Evolutionary conservation across 2,329 filamentous ascomycete species (phyloP).

Genomic region (Alternaria conjuncta): DNA sequence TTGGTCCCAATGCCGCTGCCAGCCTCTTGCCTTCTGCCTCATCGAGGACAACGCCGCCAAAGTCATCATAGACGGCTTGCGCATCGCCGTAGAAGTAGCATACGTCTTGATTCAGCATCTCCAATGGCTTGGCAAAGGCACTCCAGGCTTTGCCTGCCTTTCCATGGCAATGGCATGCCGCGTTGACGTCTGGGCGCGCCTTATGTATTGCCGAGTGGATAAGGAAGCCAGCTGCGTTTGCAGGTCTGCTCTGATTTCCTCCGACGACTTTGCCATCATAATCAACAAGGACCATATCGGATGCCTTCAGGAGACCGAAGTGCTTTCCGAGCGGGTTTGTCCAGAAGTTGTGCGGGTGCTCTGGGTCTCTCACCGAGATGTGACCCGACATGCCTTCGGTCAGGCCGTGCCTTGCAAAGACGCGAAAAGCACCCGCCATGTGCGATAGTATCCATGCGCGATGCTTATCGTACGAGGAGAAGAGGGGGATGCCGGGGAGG

Average conservation of each 20-base stretch:
- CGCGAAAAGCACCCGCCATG: constrained; percentile 70
- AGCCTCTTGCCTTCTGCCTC: constrained; percentile 70
- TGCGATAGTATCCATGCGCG: constrained; percentile 70
- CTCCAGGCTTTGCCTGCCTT: constrained; percentile 71
- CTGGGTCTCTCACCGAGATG: constrained; percentile 71
- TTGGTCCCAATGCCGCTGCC: constrained; percentile 66
- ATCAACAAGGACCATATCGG: constrained; percentile 72
- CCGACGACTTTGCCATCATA: constrained; percentile 68
- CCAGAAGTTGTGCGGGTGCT: constrained; percentile 68
- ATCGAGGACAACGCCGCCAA: constrained; percentile 68
- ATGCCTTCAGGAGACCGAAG: constrained; percentile 69
- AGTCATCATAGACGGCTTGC: constrained; percentile 69
- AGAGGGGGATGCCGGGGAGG: constrained; percentile 63
- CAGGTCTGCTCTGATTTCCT: constrained; percentile 65
- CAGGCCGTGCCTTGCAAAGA: constrained; percentile 70
- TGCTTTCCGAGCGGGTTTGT: constrained; percentile 71
- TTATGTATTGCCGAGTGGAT: constrained; percentile 74
- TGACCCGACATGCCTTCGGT: constrained; percentile 71
- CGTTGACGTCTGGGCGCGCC: constrained; percentile 68
- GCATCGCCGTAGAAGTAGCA: constrained; percentile 68
- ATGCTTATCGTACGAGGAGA: constrained; percentile 61
- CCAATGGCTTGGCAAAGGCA: constrained; percentile 67
- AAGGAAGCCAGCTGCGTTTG: constrained; percentile 72
- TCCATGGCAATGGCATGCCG: constrained; percentile 74
- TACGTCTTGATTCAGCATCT: constrained; percentile 75